These are phyloP conservation scores for Monosporascus sp. DNA, from an alignment of 2,329 filamentous ascomycete genomes.

Conservation along the genomic window DNA sequence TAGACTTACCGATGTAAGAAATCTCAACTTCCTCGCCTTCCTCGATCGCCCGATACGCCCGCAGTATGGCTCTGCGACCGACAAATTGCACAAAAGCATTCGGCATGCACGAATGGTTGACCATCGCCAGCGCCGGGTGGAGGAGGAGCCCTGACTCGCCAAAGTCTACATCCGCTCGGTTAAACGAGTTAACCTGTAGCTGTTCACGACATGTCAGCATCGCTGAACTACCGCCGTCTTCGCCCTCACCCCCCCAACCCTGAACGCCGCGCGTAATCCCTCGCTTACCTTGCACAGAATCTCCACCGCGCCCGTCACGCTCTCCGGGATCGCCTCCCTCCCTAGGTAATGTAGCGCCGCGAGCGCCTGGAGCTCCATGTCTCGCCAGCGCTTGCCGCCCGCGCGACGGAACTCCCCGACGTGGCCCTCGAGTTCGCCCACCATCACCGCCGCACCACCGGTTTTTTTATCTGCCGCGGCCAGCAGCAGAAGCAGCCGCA, in stretches of 20 bases:
- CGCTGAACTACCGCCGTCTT: neutral
- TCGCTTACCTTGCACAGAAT: slow-evolving; percentile 47
- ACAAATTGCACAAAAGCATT: slow-evolving; percentile 54
- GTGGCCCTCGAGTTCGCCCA: slow-evolving; percentile 42
- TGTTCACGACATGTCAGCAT: slow-evolving; percentile 18
- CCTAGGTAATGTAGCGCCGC: slow-evolving; percentile 44
- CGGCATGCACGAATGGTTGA: slow-evolving; percentile 58
- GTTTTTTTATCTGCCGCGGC: neutral
- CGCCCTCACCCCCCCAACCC: neutral
- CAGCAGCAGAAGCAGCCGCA: slow-evolving; percentile 43
- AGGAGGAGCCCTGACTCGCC: slow-evolving; percentile 50
- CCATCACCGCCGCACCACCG: slow-evolving; percentile 21
- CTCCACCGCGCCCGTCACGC: slow-evolving; percentile 36
- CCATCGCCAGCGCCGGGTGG: slow-evolving; percentile 50
- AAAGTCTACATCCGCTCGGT: slow-evolving; percentile 47
- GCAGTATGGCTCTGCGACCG: slow-evolving; percentile 44
- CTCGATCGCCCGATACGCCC: slow-evolving; percentile 43
- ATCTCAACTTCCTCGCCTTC: slow-evolving; percentile 54
- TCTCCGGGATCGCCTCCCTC: slow-evolving; percentile 28
- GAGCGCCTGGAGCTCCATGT: slow-evolving; percentile 44
- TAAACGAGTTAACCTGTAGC: slow-evolving; percentile 59
- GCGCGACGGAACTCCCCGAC: slow-evolving; percentile 30
- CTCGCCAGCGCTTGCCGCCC: slow-evolving; percentile 30
- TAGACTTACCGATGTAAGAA: slow-evolving; percentile 51
- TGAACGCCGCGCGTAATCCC: neutral